Conservation (phyloP, 805 yeast species). For the Maudiozyma barnettii region DNA sequence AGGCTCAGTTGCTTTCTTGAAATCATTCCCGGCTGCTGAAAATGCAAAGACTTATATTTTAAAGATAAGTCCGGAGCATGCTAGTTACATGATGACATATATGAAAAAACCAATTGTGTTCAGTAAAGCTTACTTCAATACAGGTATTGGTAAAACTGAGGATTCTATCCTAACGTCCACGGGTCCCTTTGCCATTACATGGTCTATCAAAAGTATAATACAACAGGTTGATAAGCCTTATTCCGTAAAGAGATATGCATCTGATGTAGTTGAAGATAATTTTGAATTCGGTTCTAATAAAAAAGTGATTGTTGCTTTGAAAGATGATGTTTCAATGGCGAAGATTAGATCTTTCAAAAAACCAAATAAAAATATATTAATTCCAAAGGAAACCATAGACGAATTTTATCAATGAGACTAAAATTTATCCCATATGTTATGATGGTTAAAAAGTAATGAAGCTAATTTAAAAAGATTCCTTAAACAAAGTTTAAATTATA, state of each 20-base stretch:
- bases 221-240: conserved; percentile 48
- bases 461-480: not conserved
- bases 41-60: conserved; percentile 65
- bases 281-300: conserved; percentile 66
- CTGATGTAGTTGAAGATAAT: conserved; percentile 62
- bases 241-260: conserved; percentile 51
- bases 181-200: conserved; percentile 74
- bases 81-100: conserved; percentile 46
- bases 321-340: conserved; percentile 68
- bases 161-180: conserved; percentile 65
- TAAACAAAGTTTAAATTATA: not conserved
- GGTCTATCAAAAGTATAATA: conserved; percentile 60
- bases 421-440: not conserved
- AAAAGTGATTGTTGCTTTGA: conserved; percentile 62
- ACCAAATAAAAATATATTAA: conserved; percentile 43
- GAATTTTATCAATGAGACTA: conserved; percentile 3
- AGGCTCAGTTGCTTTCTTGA: conserved; percentile 54
- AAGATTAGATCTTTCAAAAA: conserved; percentile 47
- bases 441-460: too few relatives aligned
- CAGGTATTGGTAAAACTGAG: conserved; percentile 55
- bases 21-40: conserved; percentile 51
- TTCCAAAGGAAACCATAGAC: conserved; percentile 12
- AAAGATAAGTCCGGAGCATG: conserved; percentile 62
- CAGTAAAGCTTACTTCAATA: conserved; percentile 69
- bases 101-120: conserved; percentile 44